phyloP scores from a whole-genome alignment of 2,329 filamentous ascomycete genomes.

The Curvularia sp. region DNA sequence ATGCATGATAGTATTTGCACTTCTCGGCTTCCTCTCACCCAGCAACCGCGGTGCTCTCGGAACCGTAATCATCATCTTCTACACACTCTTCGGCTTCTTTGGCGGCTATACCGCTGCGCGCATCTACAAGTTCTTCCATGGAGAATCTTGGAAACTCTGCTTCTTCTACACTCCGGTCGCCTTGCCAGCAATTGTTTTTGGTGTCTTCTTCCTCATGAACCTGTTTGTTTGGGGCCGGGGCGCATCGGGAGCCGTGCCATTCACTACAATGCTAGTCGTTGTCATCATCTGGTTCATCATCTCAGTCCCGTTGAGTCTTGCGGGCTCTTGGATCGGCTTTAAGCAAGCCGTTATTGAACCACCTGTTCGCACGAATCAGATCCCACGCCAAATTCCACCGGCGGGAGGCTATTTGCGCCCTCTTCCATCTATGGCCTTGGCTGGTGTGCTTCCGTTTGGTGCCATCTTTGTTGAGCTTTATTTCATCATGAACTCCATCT shows the following conservation, averaged over 20 bases:
- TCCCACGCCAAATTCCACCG: conserved; percentile 93
- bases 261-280: conserved; percentile 95
- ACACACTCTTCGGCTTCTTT: conserved; percentile 90
- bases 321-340: conserved; percentile 93
- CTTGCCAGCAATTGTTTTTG: conserved; percentile 86
- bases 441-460: conserved; percentile 90
- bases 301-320: conserved; percentile 87
- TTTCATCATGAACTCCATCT: conserved; percentile 99
- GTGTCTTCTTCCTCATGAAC: conserved; percentile 89
- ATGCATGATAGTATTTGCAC: conserved; percentile 69
- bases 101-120: conserved; percentile 89
- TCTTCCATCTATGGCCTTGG: conserved; percentile 87
- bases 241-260: conserved; percentile 92
- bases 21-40: conserved; percentile 92
- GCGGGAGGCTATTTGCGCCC: conserved; percentile 82
- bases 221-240: conserved; percentile 94
- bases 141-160: conserved; percentile 93
- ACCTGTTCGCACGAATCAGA: conserved; percentile 95
- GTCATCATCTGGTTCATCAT: conserved; percentile 97
- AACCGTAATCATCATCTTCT: conserved; percentile 91
- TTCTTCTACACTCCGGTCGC: conserved; percentile 86
- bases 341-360: conserved; percentile 71
- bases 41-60: conserved; percentile 94
- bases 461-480: conserved; percentile 98
- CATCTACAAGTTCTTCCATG: conserved; percentile 92